A percentile compares a stretch with the other conserved stretches of the same genome.
Evolutionary conservation across 108 stramenopile genomes (phyloP).

Genomic region (Halocafeteria seosinensis): DNA sequence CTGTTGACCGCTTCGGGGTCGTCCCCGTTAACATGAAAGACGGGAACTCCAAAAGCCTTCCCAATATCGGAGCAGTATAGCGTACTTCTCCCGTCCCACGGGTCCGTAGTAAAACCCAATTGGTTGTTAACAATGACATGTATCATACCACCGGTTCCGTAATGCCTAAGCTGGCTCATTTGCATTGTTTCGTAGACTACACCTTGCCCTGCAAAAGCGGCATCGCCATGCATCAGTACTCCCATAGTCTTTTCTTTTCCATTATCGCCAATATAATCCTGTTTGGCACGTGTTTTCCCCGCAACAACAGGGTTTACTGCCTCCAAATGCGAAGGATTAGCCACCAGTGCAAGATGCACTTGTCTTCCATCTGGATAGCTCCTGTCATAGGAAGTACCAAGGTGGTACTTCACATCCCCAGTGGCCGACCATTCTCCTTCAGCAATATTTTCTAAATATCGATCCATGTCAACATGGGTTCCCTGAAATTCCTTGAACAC

Average conservation of each 20-base stretch:
- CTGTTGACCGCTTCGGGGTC: conserved; percentile 88
- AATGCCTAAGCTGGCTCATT: conserved; percentile 60
- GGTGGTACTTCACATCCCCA: conserved; percentile 98
- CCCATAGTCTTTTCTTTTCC: conserved; percentile 63
- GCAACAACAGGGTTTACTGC: conserved; percentile 86
- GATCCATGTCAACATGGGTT: conserved; percentile 64
- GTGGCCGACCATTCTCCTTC: conserved; percentile 52
- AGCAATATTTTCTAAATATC: conserved; percentile 37
- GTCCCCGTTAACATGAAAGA: conserved; percentile 98
- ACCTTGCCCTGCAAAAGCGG: conserved; percentile 95
- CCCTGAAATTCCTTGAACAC: conserved; percentile 95
- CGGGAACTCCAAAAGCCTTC: conserved; percentile 90
- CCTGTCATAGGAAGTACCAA: conserved; percentile 91
- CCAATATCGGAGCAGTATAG: conserved; percentile 90
- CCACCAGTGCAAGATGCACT: conserved; percentile 80
- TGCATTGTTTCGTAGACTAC: conserved; percentile 98
- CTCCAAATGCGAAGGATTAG: conserved; percentile 95
- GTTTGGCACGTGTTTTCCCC: conserved; percentile 91
- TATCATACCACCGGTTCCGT: conserved; percentile 87
- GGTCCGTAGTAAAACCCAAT: conserved; percentile 95
- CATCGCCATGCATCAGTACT: conserved; percentile 96
- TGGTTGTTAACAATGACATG: conserved; percentile 99
- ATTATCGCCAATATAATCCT: conserved; percentile 30
- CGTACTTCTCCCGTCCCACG: conserved; percentile 75
- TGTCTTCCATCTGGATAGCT: conserved; percentile 84